These are phyloP conservation scores for Arthrobotrys megalospora DNA, from an alignment of 2,329 filamentous ascomycete species.

Conservation along the genomic window DNA sequence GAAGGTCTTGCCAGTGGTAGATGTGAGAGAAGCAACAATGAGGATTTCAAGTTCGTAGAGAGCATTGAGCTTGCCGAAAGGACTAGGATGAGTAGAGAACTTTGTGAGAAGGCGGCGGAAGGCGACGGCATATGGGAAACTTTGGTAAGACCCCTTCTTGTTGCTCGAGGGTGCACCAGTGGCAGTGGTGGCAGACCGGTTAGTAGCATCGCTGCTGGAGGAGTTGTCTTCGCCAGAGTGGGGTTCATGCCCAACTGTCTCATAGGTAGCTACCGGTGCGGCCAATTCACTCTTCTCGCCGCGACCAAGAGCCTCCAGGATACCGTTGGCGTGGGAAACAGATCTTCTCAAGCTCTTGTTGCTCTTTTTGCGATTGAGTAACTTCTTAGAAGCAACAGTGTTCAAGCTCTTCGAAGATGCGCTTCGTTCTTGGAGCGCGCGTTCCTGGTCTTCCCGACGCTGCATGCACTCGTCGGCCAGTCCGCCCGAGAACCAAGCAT, in stretches of 20 bases:
- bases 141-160: slow-evolving; percentile 68
- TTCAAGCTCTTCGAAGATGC: slow-evolving; percentile 67
- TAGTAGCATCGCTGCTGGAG: slow-evolving; percentile 69
- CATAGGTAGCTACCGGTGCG: slow-evolving; percentile 68
- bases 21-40: slow-evolving; percentile 80
- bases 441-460: slow-evolving; percentile 73
- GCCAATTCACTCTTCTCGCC: slow-evolving; percentile 67
- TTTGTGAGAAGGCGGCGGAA: slow-evolving; percentile 85
- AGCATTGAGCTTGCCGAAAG: slow-evolving; percentile 85
- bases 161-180: slow-evolving; percentile 63
- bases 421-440: slow-evolving; percentile 68
- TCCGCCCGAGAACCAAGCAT: slow-evolving; percentile 82
- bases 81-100: slow-evolving; percentile 91
- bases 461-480: slow-evolving; percentile 78
- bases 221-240: slow-evolving; percentile 70
- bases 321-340: slow-evolving; percentile 67
- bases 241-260: slow-evolving; percentile 67
- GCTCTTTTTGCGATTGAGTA: slow-evolving; percentile 72
- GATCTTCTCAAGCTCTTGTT: slow-evolving; percentile 75
- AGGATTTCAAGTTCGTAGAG: slow-evolving; percentile 87
- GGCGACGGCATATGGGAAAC: slow-evolving; percentile 83
- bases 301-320: slow-evolving; percentile 68
- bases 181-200: slow-evolving; percentile 67
- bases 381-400: slow-evolving; percentile 73
- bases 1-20: slow-evolving; percentile 70